Conservation (phyloP, 192 early-diverging fungal genomes). For the Backusella tuberculispora region DNA sequence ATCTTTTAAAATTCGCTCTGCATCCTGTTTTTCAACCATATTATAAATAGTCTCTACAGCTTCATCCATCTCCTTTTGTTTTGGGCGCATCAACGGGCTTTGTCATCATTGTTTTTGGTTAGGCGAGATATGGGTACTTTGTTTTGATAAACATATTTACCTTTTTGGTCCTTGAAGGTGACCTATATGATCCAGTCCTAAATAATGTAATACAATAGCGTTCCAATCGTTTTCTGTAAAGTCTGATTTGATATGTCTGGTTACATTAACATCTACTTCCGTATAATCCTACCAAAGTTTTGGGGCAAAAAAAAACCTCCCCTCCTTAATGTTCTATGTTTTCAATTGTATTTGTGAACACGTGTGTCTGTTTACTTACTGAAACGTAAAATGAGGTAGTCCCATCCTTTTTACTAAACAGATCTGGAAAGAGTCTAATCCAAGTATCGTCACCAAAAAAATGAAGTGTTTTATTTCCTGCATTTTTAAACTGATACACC, state of each 20-base stretch:
- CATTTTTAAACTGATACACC: conserved; percentile 62
- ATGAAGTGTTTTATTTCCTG: conserved; percentile 56
- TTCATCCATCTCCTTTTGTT: conserved; percentile 79
- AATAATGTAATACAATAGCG: conserved; percentile 74
- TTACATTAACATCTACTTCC: conserved; percentile 77
- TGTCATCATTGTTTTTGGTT: neutral
- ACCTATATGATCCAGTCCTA: conserved; percentile 85
- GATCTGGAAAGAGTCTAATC: conserved; percentile 81
- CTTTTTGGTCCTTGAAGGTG: conserved; percentile 69
- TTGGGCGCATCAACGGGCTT: conserved; percentile 72
- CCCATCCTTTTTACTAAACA: conserved; percentile 63
- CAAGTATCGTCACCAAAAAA: conserved; percentile 98
- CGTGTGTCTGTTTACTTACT: conserved; percentile 67
- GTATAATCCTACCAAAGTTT: conserved; percentile 62
- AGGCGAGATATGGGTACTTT: neutral
- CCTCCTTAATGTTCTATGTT: conserved; percentile 48
- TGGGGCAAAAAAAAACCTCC: neutral
- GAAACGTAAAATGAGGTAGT: conserved; percentile 71
- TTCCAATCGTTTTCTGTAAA: conserved; percentile 65
- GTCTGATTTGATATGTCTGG: conserved; percentile 64
- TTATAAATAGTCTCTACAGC: conserved; percentile 61
- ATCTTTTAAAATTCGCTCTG: conserved; percentile 39
- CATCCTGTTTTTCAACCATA: conserved; percentile 49
- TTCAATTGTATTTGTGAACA: conserved; percentile 27
- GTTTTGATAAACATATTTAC: neutral